These are phyloP conservation scores for Hypoxylon trugodes DNA, from an alignment of 495 filamentous ascomycete species.

Conservation along the genomic window DNA sequence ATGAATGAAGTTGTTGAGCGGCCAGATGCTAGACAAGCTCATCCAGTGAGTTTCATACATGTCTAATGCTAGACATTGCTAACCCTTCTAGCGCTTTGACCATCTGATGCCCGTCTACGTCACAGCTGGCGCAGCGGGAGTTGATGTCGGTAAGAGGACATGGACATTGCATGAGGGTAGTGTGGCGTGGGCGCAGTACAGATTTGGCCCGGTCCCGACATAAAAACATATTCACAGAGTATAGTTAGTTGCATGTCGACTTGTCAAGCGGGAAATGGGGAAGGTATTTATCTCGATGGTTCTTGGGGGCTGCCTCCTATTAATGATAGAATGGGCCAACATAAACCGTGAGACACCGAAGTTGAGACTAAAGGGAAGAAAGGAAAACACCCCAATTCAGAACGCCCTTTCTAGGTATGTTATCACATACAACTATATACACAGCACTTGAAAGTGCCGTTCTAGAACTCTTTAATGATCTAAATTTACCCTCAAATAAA, in stretches of 20 bases:
- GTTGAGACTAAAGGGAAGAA: no score
- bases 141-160: constrained; percentile 66
- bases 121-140: constrained; percentile 72
- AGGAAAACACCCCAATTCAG: no score
- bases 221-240: neutral
- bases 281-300: no score
- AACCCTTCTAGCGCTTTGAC: constrained; percentile 61
- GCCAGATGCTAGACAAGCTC: constrained; percentile 75
- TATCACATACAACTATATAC: no score
- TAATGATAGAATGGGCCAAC: no score
- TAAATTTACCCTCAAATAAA: no score
- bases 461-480: no score
- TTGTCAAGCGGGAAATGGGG: no score
- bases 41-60: constrained; percentile 60
- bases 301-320: no score
- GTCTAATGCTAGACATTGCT: constrained; percentile 22
- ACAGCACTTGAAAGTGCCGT: no score
- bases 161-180: constrained; percentile 74
- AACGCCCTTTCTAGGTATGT: no score
- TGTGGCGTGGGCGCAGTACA: constrained; percentile 78
- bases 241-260: no score
- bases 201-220: constrained; percentile 68
- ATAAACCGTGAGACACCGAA: neutral
- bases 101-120: constrained; percentile 84
- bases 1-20: constrained; percentile 69